These are phyloP conservation scores for Mortierella sp. DNA, from an alignment of 371 early-diverging fungal genomes.

Conservation along the genomic window DNA sequence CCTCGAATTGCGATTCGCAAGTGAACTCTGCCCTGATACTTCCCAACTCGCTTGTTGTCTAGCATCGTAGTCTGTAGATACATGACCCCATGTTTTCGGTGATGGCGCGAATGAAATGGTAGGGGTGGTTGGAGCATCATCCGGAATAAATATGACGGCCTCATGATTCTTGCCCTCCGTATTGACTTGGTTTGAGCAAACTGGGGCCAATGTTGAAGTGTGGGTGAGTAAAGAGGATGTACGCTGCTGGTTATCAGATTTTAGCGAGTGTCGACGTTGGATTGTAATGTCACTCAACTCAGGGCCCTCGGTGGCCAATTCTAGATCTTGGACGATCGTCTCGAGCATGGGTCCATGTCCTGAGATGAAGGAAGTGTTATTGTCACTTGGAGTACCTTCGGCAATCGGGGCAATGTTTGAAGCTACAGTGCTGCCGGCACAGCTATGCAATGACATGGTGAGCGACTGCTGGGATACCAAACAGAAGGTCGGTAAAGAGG, in stretches of 20 bases:
- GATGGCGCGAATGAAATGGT: neutral
- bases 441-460: neutral
- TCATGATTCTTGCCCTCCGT: neutral
- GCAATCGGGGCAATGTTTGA: neutral
- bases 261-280: neutral
- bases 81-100: neutral
- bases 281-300: neutral
- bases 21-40: neutral
- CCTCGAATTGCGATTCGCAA: no score
- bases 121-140: neutral
- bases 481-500: neutral
- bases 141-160: neutral
- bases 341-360: conserved; percentile 4
- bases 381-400: neutral
- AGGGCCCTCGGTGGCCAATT: neutral
- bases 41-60: neutral
- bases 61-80: neutral
- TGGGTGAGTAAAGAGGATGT: neutral
- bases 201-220: neutral
- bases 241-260: no score
- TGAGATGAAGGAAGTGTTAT: neutral
- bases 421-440: neutral
- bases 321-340: conserved; percentile 33
- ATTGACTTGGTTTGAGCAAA: neutral
- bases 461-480: neutral